Percentiles rank a stretch among this genome's conserved stretches.
phyloP scores from a whole-genome alignment of 2,329 filamentous ascomycete species.

The Ophiocordyceps camponoti-floridani region DNA sequence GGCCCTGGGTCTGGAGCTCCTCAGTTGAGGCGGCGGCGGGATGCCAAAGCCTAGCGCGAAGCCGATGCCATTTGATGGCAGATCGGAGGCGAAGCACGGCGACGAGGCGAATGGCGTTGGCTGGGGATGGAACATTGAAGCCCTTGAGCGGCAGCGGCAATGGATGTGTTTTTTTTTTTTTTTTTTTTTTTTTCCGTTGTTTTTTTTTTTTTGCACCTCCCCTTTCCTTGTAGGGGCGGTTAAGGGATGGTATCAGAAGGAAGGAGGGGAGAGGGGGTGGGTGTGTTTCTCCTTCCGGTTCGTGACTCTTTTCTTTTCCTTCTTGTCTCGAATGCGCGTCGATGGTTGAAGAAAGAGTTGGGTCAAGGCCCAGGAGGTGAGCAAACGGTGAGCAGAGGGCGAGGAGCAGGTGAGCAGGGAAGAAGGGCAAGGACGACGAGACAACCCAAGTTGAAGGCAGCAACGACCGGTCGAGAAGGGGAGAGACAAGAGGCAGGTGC shows the following conservation, averaged over 20 bases:
- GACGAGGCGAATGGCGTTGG: constrained; percentile 25
- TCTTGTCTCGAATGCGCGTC: neutral
- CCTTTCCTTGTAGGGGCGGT: too few species aligned
- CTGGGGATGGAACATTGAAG: neutral
- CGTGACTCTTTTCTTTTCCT: neutral
- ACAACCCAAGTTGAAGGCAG: too few species aligned
- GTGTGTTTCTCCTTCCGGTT: too few species aligned
- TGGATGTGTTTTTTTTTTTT: neutral
- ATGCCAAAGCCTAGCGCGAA: constrained; percentile 6
- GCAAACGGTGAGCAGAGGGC: neutral
- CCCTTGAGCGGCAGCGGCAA: neutral
- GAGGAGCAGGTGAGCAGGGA: neutral
- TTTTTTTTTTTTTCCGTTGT: neutral
- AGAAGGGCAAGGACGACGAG: too few species aligned
- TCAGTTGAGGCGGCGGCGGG: constrained; percentile 3
- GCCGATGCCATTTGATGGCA: constrained; percentile 19
- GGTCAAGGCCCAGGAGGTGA: neutral
- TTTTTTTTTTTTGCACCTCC: neutral
- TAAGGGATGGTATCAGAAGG: too few species aligned
- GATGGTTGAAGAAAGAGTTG: neutral
- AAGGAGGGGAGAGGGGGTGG: too few species aligned
- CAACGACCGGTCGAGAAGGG: too few species aligned
- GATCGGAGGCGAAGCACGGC: constrained; percentile 15
- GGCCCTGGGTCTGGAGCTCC: neutral
- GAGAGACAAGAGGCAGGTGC: neutral